Evolutionary conservation across 257 asterid genomes (phyloP), one percentile per base, ranked within the genome.

Genomic region (Solanum paucissectum): DNA sequence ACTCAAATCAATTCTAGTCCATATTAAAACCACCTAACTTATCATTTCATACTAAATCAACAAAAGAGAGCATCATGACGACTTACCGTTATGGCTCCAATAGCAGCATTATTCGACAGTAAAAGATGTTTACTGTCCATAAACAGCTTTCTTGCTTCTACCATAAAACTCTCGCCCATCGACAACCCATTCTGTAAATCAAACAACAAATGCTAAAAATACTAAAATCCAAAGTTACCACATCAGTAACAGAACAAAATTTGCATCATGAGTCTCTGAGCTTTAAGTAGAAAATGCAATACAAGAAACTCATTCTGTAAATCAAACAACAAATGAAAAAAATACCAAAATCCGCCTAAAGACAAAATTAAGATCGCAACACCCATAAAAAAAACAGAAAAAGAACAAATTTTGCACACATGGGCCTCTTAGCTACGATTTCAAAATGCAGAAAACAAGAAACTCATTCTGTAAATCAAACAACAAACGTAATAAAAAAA

Each of bases 41-140:
- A 27, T 46, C 18, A 38, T 55, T 38, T 55, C 77, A 64, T 49
- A 32, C 29, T 32, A 75, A 75, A 9, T 83, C 69, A 87, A 62
- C 66, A 88, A 60, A 40, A 7, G 68, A 37, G 84, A 44, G 27
- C 42, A 83, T 37, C 9, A 86, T 52, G 66, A 29, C 25, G 82
- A 95, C 52, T 90, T 81, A 96, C 99, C 87, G 93, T 86, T 88
- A 95, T 95, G 83, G 91, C 91, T 86, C 98, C 98, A 87, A 95
- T 88, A 83, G 96, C 89, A 38, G 98, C 91, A 34, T 89, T 72
- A 89, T 90, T 95, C 71, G 93, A 88, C 85, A 87, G 72, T 87
- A 94, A 90, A 90, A 94, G 89, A 91, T 86, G 93, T 89, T 93
- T 94, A 92, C 94, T 94, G 87, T 94, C 96, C 9, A 88, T 93